phyloP scores from a whole-genome alignment of 1,284 basidiomycete species.

The Cryptococcus sp. region DNA sequence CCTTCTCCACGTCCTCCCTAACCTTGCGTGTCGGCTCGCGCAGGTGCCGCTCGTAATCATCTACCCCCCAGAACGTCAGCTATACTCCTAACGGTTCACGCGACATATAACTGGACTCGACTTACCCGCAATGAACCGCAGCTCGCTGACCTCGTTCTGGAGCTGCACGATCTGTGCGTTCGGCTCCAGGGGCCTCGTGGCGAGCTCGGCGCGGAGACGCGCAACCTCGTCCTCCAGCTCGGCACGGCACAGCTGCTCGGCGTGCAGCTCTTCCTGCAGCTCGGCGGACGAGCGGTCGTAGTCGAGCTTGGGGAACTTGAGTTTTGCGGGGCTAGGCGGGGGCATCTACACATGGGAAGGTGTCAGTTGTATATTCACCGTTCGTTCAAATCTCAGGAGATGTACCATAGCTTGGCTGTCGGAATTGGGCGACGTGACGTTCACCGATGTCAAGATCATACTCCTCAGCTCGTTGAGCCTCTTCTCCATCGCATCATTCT shows the following conservation, averaged over 20 bases:
- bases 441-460: slow-evolving; percentile 78
- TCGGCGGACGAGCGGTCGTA: slow-evolving; percentile 80
- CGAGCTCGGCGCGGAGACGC: slow-evolving; percentile 52
- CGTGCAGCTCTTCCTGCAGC: slow-evolving; percentile 80
- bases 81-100: not conserved
- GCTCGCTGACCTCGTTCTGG: slow-evolving; percentile 41
- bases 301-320: slow-evolving; percentile 55
- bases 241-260: slow-evolving; percentile 67
- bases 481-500: slow-evolving; percentile 70
- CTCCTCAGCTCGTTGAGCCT: slow-evolving; percentile 80
- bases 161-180: slow-evolving; percentile 44
- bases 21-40: slow-evolving; percentile 68
- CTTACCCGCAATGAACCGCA: slow-evolving; percentile 46
- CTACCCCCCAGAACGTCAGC: slow-evolving; percentile 10
- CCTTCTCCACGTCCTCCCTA: slow-evolving; percentile 73
- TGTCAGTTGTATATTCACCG: not conserved
- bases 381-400: not conserved
- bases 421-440: slow-evolving; percentile 58
- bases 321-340: slow-evolving; percentile 72
- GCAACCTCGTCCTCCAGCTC: slow-evolving; percentile 70
- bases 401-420: slow-evolving; percentile 14
- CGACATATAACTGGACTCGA: slow-evolving; percentile 1
- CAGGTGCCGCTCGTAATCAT: slow-evolving; percentile 53
- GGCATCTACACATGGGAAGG: slow-evolving; percentile 55
- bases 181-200: slow-evolving; percentile 39